Conservation (phyloP, 164 flowering plant species). For the Stephania japonica region DNA sequence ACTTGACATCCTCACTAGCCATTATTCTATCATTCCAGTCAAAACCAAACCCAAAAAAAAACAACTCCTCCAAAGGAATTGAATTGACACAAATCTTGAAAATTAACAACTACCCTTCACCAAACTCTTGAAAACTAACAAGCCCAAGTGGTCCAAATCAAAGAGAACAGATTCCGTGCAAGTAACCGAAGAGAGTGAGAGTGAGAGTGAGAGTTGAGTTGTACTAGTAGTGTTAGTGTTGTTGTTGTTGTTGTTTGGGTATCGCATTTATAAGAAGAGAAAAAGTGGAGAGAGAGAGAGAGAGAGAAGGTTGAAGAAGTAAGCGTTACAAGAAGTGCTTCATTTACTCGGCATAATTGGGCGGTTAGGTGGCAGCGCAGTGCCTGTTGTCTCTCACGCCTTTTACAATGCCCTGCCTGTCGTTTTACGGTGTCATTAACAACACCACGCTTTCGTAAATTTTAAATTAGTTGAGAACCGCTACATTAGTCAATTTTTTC, state of each 20-base stretch:
- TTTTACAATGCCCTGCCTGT: too few relatives aligned
- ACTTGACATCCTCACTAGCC: slow-evolving; percentile 23
- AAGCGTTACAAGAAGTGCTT: background rate
- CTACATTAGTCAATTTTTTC: too few relatives aligned
- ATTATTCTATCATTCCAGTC: slow-evolving; percentile 6
- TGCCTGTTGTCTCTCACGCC: too few relatives aligned
- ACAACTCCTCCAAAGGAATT: background rate
- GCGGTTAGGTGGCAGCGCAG: background rate
- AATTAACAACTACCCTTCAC: too few relatives aligned
- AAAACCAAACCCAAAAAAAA: slow-evolving; percentile 8
- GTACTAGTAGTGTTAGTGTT: background rate
- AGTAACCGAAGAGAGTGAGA: background rate
- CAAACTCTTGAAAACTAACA: background rate
- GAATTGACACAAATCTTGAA: background rate
- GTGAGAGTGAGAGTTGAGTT: background rate
- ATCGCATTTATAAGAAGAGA: background rate
- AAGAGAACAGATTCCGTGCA: background rate
- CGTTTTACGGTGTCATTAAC: too few relatives aligned
- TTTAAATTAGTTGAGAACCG: too few relatives aligned
- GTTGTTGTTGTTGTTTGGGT: background rate
- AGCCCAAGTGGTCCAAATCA: background rate
- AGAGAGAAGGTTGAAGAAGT: background rate
- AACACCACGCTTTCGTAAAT: too few relatives aligned
- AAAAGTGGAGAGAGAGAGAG: background rate
- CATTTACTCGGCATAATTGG: background rate